Evolutionary conservation across 129 eudicot species (phyloP).

Genomic region (Flaveria brownii): DNA sequence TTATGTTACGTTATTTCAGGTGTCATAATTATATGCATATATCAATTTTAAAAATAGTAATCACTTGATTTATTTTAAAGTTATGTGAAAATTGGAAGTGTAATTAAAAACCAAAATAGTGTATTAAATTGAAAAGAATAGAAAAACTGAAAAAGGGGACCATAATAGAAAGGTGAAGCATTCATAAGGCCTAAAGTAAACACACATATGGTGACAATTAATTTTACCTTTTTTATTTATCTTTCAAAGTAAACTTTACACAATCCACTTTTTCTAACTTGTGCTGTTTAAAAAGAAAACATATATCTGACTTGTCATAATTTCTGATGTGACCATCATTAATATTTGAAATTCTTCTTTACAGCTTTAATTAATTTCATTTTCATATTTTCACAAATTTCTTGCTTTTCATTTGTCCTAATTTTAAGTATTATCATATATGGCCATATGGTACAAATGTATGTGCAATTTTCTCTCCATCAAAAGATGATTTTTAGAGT

Average conservation of each 20-base stretch:
- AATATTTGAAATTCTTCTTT: not conserved
- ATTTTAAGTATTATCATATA: too few relatives aligned
- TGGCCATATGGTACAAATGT: too few relatives aligned
- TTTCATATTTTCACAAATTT: not conserved
- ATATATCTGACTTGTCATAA: not conserved
- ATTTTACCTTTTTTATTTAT: not conserved
- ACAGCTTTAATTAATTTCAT: not conserved
- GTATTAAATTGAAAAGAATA: not conserved
- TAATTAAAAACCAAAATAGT: not conserved
- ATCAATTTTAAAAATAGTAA: not conserved
- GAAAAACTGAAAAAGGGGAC: not conserved
- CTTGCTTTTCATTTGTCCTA: too few relatives aligned
- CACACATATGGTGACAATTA: conserved; percentile 4
- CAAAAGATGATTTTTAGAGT: too few relatives aligned
- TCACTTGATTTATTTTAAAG: not conserved
- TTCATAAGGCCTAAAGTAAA: not conserved
- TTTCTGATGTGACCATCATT: not conserved
- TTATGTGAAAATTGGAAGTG: not conserved
- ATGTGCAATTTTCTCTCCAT: too few relatives aligned
- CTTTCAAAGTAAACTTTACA: not conserved
- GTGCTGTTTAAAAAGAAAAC: too few relatives aligned
- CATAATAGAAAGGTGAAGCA: not conserved
- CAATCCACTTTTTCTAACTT: not conserved
- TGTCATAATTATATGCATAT: too few relatives aligned
- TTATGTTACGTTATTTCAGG: too few relatives aligned